Evolutionary conservation across 1,284 basidiomycete genomes (phyloP), one percentile per base, ranked within the genome.

Genomic region (Marasmius tenuissimus): DNA sequence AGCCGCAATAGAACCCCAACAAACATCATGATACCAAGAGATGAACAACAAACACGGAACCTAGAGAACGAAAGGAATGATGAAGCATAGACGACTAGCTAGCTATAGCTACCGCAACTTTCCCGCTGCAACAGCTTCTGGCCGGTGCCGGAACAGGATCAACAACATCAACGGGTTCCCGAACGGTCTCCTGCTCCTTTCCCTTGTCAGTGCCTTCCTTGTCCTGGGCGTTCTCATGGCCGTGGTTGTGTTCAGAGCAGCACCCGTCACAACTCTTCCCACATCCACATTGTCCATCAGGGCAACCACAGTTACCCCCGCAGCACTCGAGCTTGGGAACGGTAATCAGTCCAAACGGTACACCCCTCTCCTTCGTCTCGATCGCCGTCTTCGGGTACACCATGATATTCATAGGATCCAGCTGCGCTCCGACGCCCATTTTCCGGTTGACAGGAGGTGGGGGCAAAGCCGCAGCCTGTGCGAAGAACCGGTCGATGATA

Each of bases 281-380:
- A 70, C 88, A 88, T 35, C 67, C 73, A 65, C 88, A 88, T 42
- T 65, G 68, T 3, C 79, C 84, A 50, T 72, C 71, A 0, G 82
- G 80, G 68, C 88, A 88, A 40, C 72, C 76, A 66, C 88, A 88
- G 37, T 75, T 73, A 2, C 87, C 87, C 3, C 80, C 81, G 69
- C 88, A 89, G 66, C 87, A 89, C 67, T 86, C 82, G 61, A 89
- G 74, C 70, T 86, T 88, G n/a, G 87, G 88, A 12, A 89, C 68
- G 57, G 75, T 79, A 51, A 86, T 80, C 27, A 81, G 73, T 7
- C 82, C 82, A 65, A 82, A 83, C 12, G 77, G 77, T 22, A 75
- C 67, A 0, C 77, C 73, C 34, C 73, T 75, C 61, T 73, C 71
- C 16, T 76, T 75, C n/a, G 68, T 66, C 39, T 69, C 67, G 38